Evolutionary conservation across 352 stramenopile species (phyloP), one percentile per base, ranked within the genome.

Genomic region (Pythium sukuiense): DNA sequence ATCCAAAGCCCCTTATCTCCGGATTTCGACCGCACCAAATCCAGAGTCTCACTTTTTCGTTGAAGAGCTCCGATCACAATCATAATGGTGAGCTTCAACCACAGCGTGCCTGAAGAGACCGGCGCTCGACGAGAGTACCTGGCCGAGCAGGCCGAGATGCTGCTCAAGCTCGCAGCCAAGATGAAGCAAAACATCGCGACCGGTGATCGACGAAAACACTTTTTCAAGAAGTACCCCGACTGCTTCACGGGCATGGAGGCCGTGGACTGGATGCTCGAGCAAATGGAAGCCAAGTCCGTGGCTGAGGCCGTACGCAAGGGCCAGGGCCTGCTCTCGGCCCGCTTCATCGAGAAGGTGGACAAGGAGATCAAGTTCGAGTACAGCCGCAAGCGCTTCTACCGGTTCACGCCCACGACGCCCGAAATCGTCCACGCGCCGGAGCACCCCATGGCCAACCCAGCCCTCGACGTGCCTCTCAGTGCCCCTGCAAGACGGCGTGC

Each of bases 201-300:
- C 6, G 85, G 85, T 50, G 83, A 90, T 58, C 82, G 85, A 3
- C 76, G 85, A 14, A 83, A 83, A 46, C 76, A 91, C 69, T 59
- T 93, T 55, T 93, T 93, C 61, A 91, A 91, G 67, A 90, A 89
- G 57, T 93, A 90, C 70, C 61, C 79, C 1, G 83, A 93, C 71
- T 93, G 85, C 64, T 93, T 93, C 70, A 89, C 85, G 27, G 85
- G 85, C 52, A 93, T 93, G 85, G 85, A 93, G 49, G 85, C 85
- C 11, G 85, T 93, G 26, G 83, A 93, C 73, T 93, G 85, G 85
- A 93, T 93, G 85, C 81, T 93, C 41, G 83, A 93, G 73, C 81
- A 90, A 58, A 91, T 91, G 83, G 83, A 93, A 55, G 85, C 83
- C 73, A 90, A 89, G 70, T 90, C 81, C 16, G 83, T 93, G 16